phyloP scores from a whole-genome alignment of 164 flowering plant species.

The Vitis rotundifolia region DNA sequence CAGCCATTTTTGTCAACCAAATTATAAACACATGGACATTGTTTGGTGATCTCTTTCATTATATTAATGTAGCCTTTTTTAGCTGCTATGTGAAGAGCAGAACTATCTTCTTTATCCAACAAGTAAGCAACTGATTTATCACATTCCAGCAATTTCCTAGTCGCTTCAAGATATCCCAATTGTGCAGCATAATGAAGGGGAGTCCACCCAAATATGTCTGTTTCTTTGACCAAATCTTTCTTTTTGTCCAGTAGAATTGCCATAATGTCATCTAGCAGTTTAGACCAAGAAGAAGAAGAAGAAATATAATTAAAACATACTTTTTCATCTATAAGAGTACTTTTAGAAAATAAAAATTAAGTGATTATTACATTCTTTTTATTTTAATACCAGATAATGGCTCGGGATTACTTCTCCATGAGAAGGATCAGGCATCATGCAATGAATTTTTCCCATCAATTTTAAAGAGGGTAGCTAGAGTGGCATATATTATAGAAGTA shows the following conservation, averaged over 20 bases:
- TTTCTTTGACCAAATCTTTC: neutral
- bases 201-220: slow-evolving; percentile 15
- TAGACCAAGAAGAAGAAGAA: no score
- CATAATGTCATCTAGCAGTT: no score
- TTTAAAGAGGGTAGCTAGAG: no score
- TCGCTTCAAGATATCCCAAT: slow-evolving; percentile 1
- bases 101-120: slow-evolving; percentile 16
- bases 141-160: neutral
- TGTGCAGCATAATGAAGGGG: slow-evolving; percentile 24
- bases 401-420: no score
- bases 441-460: no score
- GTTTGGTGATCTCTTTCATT: neutral
- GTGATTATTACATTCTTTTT: no score
- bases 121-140: slow-evolving; percentile 1
- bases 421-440: no score
- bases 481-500: no score
- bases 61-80: neutral
- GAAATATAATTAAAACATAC: no score
- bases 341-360: no score
- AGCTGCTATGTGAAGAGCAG: slow-evolving; percentile 22
- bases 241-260: neutral
- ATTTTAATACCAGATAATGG: no score
- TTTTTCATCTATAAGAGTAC: no score
- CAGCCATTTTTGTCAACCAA: slow-evolving; percentile 6
- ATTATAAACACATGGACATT: slow-evolving; percentile 8